phyloP scores from a whole-genome alignment of 108 stramenopile species.

The Skeletonema tropicum region DNA sequence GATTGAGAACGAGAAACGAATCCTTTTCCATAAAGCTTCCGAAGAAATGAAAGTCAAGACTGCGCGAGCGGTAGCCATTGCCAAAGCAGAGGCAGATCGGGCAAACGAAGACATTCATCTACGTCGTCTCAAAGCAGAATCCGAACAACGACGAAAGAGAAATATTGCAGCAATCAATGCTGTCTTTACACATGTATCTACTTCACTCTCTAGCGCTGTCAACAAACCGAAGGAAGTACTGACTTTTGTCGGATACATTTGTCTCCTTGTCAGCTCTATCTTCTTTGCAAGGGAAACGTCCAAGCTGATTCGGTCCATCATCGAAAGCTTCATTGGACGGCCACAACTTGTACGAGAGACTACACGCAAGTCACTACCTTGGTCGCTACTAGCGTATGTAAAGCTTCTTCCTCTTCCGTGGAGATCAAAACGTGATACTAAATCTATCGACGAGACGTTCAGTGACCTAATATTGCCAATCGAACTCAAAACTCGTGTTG shows the following conservation, averaged over 20 bases:
- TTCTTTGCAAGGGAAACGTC: constrained; percentile 56
- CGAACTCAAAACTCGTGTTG: constrained; percentile 68
- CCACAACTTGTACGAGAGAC: constrained; percentile 82
- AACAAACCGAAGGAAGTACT: constrained; percentile 51
- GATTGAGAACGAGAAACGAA: constrained; percentile 33
- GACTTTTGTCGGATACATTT: constrained; percentile 48
- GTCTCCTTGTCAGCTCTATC: constrained; percentile 42
- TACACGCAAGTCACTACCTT: constrained; percentile 44
- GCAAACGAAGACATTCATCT: constrained; percentile 78
- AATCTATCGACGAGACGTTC: constrained; percentile 48
- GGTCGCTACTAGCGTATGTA: constrained; percentile 28
- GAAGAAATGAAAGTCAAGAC: constrained; percentile 52
- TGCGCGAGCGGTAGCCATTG: constrained; percentile 65
- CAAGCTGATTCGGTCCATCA: constrained; percentile 46
- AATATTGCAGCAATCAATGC: constrained; percentile 69
- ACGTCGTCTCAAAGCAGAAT: constrained; percentile 62
- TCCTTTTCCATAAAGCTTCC: constrained; percentile 39
- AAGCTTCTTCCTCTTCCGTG: constrained; percentile 13
- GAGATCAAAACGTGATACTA: constrained; percentile 9
- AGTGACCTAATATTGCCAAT: constrained; percentile 61
- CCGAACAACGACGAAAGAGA: constrained; percentile 66
- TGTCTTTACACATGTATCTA: constrained; percentile 34
- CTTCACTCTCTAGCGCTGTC: constrained; percentile 20
- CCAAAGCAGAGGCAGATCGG: constrained; percentile 70
- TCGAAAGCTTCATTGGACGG: constrained; percentile 71